These are phyloP conservation scores for Theobroma cacao DNA, from an alignment of 345 rosid species.

Conservation along the genomic window DNA sequence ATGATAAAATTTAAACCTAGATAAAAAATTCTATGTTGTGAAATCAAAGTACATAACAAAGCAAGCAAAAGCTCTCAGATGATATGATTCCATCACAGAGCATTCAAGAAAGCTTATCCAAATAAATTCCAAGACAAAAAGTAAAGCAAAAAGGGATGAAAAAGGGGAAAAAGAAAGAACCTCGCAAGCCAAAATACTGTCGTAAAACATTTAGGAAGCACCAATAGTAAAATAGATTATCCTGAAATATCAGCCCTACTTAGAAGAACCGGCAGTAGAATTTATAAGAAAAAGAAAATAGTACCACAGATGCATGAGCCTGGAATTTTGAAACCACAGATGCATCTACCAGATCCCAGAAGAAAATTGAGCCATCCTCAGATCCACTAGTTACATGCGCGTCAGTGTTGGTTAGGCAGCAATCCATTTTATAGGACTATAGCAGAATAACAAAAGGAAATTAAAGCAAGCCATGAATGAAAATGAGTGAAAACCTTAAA, in stretches of 20 bases:
- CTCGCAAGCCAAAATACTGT: neutral
- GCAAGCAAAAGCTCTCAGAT: neutral
- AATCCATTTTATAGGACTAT: conserved; percentile 92
- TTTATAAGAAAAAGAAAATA: conserved; percentile 3
- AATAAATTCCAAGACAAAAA: neutral
- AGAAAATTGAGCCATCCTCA: conserved; percentile 87
- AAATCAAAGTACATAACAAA: neutral
- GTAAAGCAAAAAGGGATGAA: neutral
- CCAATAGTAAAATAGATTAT: neutral
- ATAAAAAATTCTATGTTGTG: neutral
- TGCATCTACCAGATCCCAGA: conserved; percentile 98
- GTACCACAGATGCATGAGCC: conserved; percentile 92
- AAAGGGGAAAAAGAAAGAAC: neutral
- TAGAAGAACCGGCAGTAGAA: neutral
- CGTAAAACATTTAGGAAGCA: neutral
- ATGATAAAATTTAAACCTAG: no score
- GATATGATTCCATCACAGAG: neutral
- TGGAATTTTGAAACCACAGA: conserved; percentile 66
- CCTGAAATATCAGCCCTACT: neutral
- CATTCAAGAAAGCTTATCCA: neutral
- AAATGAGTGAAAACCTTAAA: neutral
- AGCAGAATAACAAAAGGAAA: conserved; percentile 13
- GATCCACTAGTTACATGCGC: conserved; percentile 92
- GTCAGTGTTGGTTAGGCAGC: conserved; percentile 85
- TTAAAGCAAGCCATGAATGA: conserved; percentile 3